A percentile compares a stretch with the other conserved stretches of the same genome.
Conservation (phyloP, 805 yeast genomes). For the Wickerhamiella musiphila region DNA sequence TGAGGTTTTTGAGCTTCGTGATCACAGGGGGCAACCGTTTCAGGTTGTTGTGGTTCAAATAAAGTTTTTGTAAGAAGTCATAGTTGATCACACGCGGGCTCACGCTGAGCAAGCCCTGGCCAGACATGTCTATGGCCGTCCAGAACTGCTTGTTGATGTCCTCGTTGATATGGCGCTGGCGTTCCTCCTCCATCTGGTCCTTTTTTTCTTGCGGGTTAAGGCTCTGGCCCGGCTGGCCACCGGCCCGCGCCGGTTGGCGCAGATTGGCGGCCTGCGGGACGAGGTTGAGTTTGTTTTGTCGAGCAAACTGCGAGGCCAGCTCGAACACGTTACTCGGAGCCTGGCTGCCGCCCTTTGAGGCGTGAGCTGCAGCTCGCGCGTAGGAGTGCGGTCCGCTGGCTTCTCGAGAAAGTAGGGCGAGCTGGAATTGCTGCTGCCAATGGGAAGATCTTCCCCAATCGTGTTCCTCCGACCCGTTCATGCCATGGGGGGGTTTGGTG, state of each 20-base stretch:
- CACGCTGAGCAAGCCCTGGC: slow-evolving; percentile 60
- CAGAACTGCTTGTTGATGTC: slow-evolving; percentile 54
- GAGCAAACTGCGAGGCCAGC: slow-evolving; percentile 23
- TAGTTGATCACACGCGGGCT: slow-evolving; percentile 66
- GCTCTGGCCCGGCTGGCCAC: slow-evolving; percentile 9
- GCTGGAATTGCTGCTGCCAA: slow-evolving; percentile 70
- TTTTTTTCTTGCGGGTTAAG: slow-evolving; percentile 19
- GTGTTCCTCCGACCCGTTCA: slow-evolving; percentile 3
- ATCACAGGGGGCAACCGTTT: slow-evolving; percentile 49
- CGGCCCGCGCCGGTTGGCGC: slow-evolving; percentile 19
- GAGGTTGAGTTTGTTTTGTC: slow-evolving; percentile 11
- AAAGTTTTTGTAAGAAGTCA: slow-evolving; percentile 69
- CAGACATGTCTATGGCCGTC: slow-evolving; percentile 86
- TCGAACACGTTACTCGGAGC: slow-evolving; percentile 22
- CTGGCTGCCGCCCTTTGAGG: slow-evolving; percentile 21
- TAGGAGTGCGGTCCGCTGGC: slow-evolving; percentile 59
- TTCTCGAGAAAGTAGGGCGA: slow-evolving; percentile 52
- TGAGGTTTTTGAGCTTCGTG: slow-evolving; percentile 48
- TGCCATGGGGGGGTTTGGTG: not conserved
- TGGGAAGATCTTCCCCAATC: slow-evolving; percentile 12
- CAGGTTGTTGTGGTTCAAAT: slow-evolving; percentile 72
- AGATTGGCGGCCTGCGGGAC: slow-evolving; percentile 24
- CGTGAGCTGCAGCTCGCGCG: slow-evolving; percentile 66
- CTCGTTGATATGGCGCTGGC: slow-evolving; percentile 24
- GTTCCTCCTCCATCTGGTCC: slow-evolving; percentile 25